phyloP scores from a whole-genome alignment of 1,139 yeast species.

The Scheffersomyces stambukii region DNA sequence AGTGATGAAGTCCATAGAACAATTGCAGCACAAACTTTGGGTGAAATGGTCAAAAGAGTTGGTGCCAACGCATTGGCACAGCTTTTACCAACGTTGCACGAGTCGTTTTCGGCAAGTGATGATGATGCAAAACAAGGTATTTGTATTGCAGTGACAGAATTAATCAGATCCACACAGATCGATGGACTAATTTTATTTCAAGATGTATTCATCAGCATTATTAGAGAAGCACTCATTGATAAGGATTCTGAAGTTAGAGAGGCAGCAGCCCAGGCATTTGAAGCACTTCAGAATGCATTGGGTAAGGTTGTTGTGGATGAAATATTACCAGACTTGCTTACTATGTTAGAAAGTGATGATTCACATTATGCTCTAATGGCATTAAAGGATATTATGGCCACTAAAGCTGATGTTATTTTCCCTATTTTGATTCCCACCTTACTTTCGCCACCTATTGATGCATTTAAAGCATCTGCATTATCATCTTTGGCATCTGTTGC shows the following conservation, averaged over 20 bases:
- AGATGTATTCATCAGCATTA: slow-evolving; percentile 64
- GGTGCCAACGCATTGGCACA: slow-evolving; percentile 86
- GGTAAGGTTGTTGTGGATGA: slow-evolving; percentile 89
- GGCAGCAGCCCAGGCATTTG: slow-evolving; percentile 91
- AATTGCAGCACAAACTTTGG: slow-evolving; percentile 91
- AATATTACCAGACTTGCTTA: slow-evolving; percentile 78
- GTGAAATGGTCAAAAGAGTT: slow-evolving; percentile 92
- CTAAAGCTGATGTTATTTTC: slow-evolving; percentile 87
- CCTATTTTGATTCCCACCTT: slow-evolving; percentile 89
- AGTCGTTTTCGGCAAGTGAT: slow-evolving; percentile 58
- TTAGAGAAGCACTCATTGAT: slow-evolving; percentile 78
- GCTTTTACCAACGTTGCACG: slow-evolving; percentile 79
- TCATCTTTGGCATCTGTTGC: slow-evolving; percentile 91
- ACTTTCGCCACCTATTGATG: slow-evolving; percentile 75
- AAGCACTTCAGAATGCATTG: slow-evolving; percentile 71
- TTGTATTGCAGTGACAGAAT: slow-evolving; percentile 87
- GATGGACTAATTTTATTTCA: slow-evolving; percentile 66
- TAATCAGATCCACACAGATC: slow-evolving; percentile 68
- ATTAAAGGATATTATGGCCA: slow-evolving; percentile 86
- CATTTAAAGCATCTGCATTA: slow-evolving; percentile 80
- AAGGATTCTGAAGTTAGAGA: slow-evolving; percentile 70
- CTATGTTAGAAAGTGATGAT: slow-evolving; percentile 58
- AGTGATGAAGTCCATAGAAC: slow-evolving; percentile 73
- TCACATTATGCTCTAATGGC: slow-evolving; percentile 84
- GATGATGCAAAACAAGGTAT: slow-evolving; percentile 92